Evolutionary conservation across 768 basidiomycete genomes (phyloP), one percentile per base, ranked within the genome.

Genomic region (Gloeopeniophorella convolvens): DNA sequence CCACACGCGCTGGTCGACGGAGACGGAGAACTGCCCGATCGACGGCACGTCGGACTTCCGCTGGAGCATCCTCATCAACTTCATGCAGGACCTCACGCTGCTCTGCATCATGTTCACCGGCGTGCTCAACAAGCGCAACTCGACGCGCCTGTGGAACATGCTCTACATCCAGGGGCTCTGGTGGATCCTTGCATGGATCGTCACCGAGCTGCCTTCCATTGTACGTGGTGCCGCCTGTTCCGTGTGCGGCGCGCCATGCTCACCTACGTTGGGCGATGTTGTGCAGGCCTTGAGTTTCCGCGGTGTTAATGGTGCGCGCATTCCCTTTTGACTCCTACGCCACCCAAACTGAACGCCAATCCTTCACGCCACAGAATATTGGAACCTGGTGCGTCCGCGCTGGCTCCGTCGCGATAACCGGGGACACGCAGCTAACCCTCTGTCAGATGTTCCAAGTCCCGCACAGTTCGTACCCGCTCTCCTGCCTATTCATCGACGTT

Each of bases 91-190:
- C 37, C 15, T 54, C 6, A 27, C 43, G 24, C 18, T 54, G 5
- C 53, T 51, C 16, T 54, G 37, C 4, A 45, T 54, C 20, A 54
- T 54, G 53, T 51, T 52, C 28, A 18, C 28, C n/a, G 53, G 53
- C 13, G 53, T 54, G 26, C 37, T 54, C 8, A 30, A 23, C n/a
- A 54, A 54, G 37, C 43, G 28, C 26, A 52, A 51, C 28, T 32
- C 48, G 3, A 54, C 53, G 4, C 34, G 34, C 18, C 32, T 54
- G 9, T 51, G 50, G 54, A 28, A 35, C 15, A 40, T 51, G 36
- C 49, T 54, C 27, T 54, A 45, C 39, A 35, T 51, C 9, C 50
- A 45, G 4, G 27, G 49, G 27, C 21, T 47, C 27, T 52, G 34
- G 40, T 52, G 40, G 40, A 42, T 52, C 15, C 10, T 52, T 9